phyloP scores from a whole-genome alignment of 208 protist genomes.

The Leishmania turanica region DNA sequence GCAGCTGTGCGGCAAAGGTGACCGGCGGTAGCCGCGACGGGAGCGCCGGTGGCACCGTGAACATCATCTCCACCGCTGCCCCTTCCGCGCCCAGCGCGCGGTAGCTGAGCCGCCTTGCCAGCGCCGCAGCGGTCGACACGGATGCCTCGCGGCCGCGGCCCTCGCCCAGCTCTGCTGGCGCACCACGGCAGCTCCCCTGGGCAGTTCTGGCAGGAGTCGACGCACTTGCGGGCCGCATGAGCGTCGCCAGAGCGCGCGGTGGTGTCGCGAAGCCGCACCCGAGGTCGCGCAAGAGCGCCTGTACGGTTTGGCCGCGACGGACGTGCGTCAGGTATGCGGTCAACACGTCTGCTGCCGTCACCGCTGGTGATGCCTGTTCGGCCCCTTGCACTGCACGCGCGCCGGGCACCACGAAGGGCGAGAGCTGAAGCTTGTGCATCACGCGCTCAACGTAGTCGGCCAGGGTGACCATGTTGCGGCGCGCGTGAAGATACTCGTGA shows the following conservation, averaged over 20 bases:
- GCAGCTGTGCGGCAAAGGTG: slow-evolving; percentile 20
- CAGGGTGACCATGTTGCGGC: slow-evolving; percentile 56
- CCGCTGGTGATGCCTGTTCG: background rate
- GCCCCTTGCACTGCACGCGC: background rate
- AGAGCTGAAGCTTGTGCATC: slow-evolving; percentile 54
- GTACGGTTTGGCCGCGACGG: slow-evolving; percentile 27
- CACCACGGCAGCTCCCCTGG: background rate
- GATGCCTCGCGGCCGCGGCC: background rate
- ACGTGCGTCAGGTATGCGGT: slow-evolving; percentile 17
- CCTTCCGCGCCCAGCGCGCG: slow-evolving; percentile 33
- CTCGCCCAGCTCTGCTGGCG: background rate
- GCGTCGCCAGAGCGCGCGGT: slow-evolving; percentile 27
- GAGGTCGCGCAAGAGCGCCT: slow-evolving; percentile 50
- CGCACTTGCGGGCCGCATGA: background rate
- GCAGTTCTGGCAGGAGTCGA: background rate
- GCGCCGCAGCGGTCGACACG: background rate
- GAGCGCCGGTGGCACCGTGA: slow-evolving; percentile 60
- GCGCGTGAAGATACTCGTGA: slow-evolving; percentile 59
- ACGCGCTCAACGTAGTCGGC: slow-evolving; percentile 70
- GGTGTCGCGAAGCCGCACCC: slow-evolving; percentile 68
- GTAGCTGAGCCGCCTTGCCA: slow-evolving; percentile 23
- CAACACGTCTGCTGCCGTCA: slow-evolving; percentile 9
- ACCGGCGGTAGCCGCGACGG: slow-evolving; percentile 60
- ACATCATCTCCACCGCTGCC: slow-evolving; percentile 54
- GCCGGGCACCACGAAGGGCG: slow-evolving; percentile 8